Percentiles rank a stretch among this genome's conserved stretches.
Evolutionary conservation across 306 rosid species (phyloP).

Genomic region (Corylus americana): DNA sequence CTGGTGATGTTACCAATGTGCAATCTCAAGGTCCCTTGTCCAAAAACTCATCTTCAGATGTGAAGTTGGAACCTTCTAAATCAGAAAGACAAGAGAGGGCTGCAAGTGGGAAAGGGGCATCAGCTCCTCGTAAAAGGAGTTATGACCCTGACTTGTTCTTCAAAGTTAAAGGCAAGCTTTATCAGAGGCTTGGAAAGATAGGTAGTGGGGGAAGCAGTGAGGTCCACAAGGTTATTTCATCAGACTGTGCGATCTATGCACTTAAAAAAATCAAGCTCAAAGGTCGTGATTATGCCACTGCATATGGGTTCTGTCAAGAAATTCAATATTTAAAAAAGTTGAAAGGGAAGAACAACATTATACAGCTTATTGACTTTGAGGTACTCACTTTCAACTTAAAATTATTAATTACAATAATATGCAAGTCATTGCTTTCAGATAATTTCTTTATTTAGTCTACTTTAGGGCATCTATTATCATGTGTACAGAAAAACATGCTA

Average conservation of each 20-base stretch:
- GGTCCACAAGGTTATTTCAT: constrained; percentile 96
- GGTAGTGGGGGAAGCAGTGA: constrained; percentile 99
- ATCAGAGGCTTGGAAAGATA: constrained; percentile 98
- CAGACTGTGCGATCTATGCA: constrained; percentile 88
- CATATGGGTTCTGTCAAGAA: constrained; percentile 98
- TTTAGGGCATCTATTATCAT: background rate
- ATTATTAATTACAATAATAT: constrained; percentile 8
- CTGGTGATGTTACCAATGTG: constrained; percentile 40
- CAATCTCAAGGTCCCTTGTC: constrained; percentile 45
- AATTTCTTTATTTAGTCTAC: constrained; percentile 12
- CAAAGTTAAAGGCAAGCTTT: constrained; percentile 92
- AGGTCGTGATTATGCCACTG: constrained; percentile 97
- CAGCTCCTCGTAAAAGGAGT: constrained; percentile 62
- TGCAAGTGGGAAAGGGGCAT: constrained; percentile 51
- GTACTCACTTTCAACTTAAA: constrained; percentile 42
- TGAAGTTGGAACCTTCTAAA: constrained; percentile 53
- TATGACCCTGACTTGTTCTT: constrained; percentile 91
- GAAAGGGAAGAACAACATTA: constrained; percentile 83
- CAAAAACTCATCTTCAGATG: constrained; percentile 44
- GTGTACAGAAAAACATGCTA: background rate
- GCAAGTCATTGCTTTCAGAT: constrained; percentile 17
- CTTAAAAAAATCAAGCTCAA: constrained; percentile 87
- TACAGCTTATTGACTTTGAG: constrained; percentile 94
- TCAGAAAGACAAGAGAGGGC: constrained; percentile 66
- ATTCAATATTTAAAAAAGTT: constrained; percentile 84